Evolutionary conservation across 257 asterid species (phyloP).

Genomic region (Datura wrightii): DNA sequence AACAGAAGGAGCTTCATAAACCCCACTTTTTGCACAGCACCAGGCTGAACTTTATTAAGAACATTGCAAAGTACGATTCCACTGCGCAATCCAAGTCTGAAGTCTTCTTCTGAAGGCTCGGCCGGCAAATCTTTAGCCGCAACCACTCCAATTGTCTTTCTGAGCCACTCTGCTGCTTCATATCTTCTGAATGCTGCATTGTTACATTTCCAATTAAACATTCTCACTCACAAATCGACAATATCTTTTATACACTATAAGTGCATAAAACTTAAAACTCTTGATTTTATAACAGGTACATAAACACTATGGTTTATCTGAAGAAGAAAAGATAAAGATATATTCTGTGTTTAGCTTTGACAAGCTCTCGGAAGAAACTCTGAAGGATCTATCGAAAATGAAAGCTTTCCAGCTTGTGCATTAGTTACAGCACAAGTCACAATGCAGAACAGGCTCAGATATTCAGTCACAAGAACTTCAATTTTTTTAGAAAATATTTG

Average conservation of each 20-base stretch:
- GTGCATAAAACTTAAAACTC: neutral
- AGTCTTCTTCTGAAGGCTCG: conserved; percentile 90
- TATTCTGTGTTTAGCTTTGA: conserved; percentile 43
- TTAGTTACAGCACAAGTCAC: conserved; percentile 15
- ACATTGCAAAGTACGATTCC: conserved; percentile 92
- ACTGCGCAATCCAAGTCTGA: conserved; percentile 84
- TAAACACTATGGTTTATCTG: conserved; percentile 30
- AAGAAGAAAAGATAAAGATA: conserved; percentile 55
- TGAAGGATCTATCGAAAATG: conserved; percentile 38
- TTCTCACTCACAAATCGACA: neutral
- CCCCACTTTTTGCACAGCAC: conserved; percentile 79
- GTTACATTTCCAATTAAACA: conserved; percentile 33
- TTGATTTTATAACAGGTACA: conserved; percentile 46
- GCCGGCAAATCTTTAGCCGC: conserved; percentile 91
- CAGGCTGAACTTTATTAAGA: conserved; percentile 81
- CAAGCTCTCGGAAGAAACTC: conserved; percentile 45
- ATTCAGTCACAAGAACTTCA: conserved; percentile 1
- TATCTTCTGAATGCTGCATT: conserved; percentile 85
- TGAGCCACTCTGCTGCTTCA: conserved; percentile 84
- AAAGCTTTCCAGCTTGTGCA: conserved; percentile 50
- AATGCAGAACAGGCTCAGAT: conserved; percentile 37
- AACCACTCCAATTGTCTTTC: conserved; percentile 89
- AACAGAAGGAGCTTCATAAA: conserved; percentile 25
- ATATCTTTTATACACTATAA: neutral
- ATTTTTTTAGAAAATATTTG: neutral